Conservation (phyloP, 768 basidiomycete genomes). For the Megacollybia marginata region DNA sequence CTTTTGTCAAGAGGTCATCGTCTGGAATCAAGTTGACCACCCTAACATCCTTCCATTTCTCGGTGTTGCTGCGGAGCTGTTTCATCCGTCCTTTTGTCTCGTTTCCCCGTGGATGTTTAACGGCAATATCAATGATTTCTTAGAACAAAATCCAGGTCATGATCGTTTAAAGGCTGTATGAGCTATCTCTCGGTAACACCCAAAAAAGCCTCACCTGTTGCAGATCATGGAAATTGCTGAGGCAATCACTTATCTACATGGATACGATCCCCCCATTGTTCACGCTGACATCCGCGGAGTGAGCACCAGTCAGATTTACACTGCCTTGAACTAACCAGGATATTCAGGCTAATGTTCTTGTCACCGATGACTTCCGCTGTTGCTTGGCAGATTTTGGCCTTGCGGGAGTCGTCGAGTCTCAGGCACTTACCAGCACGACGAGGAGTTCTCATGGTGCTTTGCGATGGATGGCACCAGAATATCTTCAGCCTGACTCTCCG, state of each 20-base stretch:
- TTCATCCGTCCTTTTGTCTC: constrained; percentile 8
- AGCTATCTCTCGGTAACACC: not conserved
- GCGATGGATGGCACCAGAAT: constrained; percentile 2
- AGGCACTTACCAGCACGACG: not conserved
- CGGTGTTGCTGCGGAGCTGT: constrained; percentile 13
- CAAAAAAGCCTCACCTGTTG: not conserved
- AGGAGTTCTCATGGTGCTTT: not conserved
- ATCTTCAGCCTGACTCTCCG: not conserved
- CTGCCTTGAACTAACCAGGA: not conserved
- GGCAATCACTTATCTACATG: constrained; percentile 3
- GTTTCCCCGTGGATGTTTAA: constrained; percentile 28
- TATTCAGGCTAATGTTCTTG: constrained; percentile 2
- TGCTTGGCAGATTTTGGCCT: constrained; percentile 6
- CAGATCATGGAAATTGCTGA: constrained; percentile 2
- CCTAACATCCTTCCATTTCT: constrained; percentile 24
- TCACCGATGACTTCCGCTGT: constrained; percentile 2
- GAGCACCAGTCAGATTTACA: not conserved
- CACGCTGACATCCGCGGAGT: constrained; percentile 20
- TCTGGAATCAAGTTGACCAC: constrained; percentile 23
- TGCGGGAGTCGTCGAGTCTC: not conserved
- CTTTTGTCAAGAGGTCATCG: constrained; percentile 20
- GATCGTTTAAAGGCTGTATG: constrained; percentile 17
- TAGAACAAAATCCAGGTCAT: constrained; percentile 8
- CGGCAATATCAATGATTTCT: constrained; percentile 17
- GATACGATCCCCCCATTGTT: constrained; percentile 1